Evolutionary conservation across 768 basidiomycete species (phyloP).

Genomic region (Trametopsis cervina): DNA sequence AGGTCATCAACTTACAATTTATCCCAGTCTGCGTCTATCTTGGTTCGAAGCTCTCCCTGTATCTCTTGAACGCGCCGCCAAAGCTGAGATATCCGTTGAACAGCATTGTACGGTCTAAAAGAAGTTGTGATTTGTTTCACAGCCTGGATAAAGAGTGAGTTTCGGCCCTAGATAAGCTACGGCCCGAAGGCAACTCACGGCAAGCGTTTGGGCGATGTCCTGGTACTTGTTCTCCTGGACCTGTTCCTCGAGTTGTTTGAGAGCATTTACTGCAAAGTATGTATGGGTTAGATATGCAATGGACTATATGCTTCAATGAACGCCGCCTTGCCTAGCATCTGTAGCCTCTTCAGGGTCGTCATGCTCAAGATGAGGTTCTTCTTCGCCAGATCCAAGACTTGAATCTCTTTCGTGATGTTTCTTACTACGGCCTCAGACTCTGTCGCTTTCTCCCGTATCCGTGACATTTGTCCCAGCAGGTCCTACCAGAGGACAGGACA

Average conservation of each 20-base stretch:
- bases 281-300: slow-evolving; percentile 1
- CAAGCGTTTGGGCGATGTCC: slow-evolving; percentile 78
- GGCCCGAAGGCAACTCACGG: slow-evolving; percentile 37
- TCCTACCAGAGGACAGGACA: slow-evolving; percentile 59
- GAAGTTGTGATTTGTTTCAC: slow-evolving; percentile 78
- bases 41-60: slow-evolving; percentile 73
- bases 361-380: slow-evolving; percentile 86
- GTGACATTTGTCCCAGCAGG: slow-evolving; percentile 89
- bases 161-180: background rate
- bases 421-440: slow-evolving; percentile 96
- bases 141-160: slow-evolving; percentile 43
- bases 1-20: slow-evolving; percentile 59
- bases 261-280: slow-evolving; percentile 59
- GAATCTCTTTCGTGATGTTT: slow-evolving; percentile 95
- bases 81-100: slow-evolving; percentile 70
- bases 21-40: slow-evolving; percentile 89
- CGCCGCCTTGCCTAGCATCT: slow-evolving; percentile 75
- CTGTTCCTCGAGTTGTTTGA: slow-evolving; percentile 74
- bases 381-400: slow-evolving; percentile 89
- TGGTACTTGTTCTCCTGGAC: slow-evolving; percentile 73
- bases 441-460: slow-evolving; percentile 92
- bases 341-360: slow-evolving; percentile 82
- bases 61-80: slow-evolving; percentile 77
- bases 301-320: too few species aligned
- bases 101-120: slow-evolving; percentile 73